Base-by-base conservation (phyloP, 805 yeast species). In the Metschnikowia corniflorae region DNA sequence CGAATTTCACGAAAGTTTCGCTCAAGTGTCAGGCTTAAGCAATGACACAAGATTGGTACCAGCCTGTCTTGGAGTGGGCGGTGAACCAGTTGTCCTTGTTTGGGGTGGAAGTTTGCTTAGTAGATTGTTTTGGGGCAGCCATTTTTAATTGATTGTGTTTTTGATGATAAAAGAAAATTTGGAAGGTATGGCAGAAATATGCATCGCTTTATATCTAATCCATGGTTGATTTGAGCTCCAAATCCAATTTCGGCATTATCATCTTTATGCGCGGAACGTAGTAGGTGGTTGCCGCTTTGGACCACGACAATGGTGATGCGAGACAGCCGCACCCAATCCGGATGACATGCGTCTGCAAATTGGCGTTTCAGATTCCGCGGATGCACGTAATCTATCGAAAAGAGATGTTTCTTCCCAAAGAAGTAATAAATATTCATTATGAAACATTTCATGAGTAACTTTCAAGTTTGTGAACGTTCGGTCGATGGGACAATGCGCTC, bases 21-120 rank as follows among this genome's bases (percentile, higher is more conserved):
- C 7, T 13, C 14, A 10, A 3, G 24, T 21, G n/a, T 3, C 12
- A 10, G 9, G n/a, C 14, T 24, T 13, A 32, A 32, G 35, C 35
- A 26, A 32, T 32, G 19, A 25, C 35, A 18, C 29, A 32, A 32
- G 35, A 32, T 9, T 26, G 23, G 29, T 32, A 32, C 29, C 35
- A 32, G n/a, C 35, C 29, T 10, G 35, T 32, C 10, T 7, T 12
- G 19, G 35, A 21, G 24, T 13, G 15, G 29, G 35, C 35, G 29
- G 35, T 32, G 18, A 32, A 25, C 25, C 23, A 25, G 29, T 32
- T 32, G 35, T 32, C 34, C 28, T 31, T 32, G 29, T 32, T 32
- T 23, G 34, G 34, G 21, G 34, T 24, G 13, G 29, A 32, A 19
- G 29, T 25, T 18, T 17, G 14, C n/a, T 32, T 32, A 25, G 13